These are phyloP conservation scores for Penicillium sp. DNA, from an alignment of 2,329 filamentous ascomycete species.

Conservation along the genomic window DNA sequence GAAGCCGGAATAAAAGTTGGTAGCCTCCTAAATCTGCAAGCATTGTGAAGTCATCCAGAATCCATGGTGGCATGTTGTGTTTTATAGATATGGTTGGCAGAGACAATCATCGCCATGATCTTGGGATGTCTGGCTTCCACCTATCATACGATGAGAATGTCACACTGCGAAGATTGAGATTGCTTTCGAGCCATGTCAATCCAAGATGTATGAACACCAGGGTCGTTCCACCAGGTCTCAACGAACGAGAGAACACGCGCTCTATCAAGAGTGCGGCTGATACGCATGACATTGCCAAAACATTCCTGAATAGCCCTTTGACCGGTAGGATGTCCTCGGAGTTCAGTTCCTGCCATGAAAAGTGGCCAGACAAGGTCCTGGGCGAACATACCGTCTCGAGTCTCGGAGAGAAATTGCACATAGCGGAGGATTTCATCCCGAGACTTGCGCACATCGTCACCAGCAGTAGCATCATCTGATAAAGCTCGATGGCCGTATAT, in stretches of 20 bases:
- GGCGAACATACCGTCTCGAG: slow-evolving; percentile 14
- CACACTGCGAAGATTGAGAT: background rate
- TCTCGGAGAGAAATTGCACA: slow-evolving; percentile 10
- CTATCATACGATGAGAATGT: slow-evolving; percentile 13
- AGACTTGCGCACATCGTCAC: background rate
- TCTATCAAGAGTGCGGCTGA: slow-evolving; percentile 11
- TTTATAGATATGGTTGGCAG: background rate
- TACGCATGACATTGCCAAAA: slow-evolving; percentile 10
- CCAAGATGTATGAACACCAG: slow-evolving; percentile 7
- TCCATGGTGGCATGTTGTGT: background rate
- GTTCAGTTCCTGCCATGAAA: slow-evolving; percentile 28
- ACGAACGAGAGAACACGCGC: slow-evolving; percentile 10
- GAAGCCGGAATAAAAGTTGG: background rate
- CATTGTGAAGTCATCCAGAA: background rate
- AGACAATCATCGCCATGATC: background rate
- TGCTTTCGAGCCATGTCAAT: slow-evolving; percentile 15
- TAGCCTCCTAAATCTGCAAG: background rate
- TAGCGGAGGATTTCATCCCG: slow-evolving; percentile 12
- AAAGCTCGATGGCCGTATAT: slow-evolving; percentile 21
- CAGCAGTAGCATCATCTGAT: background rate
- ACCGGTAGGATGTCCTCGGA: slow-evolving; percentile 4
- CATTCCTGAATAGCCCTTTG: slow-evolving; percentile 3
- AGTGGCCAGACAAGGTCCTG: slow-evolving; percentile 31
- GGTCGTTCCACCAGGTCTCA: slow-evolving; percentile 5
- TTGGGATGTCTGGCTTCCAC: background rate